Conservation (phyloP, 148 eudicot species). For the Vaccinium myrtillus region DNA sequence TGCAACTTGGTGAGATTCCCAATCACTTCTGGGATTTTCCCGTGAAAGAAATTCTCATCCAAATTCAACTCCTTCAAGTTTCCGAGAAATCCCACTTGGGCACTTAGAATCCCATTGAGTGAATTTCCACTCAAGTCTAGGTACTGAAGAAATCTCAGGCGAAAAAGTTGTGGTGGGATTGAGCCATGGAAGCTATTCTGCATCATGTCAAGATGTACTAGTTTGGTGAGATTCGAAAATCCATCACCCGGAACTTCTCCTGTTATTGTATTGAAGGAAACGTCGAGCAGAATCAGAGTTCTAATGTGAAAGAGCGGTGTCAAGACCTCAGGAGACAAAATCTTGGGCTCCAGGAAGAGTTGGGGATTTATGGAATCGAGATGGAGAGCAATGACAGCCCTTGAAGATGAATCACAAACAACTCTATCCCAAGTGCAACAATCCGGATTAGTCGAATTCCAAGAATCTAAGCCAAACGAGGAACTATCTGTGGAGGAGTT, state of each 20-base stretch:
- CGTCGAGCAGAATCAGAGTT: conserved; percentile 33
- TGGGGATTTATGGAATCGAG: conserved; percentile 27
- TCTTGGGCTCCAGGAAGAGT: neutral
- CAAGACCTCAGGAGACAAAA: conserved; percentile 21
- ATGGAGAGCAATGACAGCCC: conserved; percentile 30
- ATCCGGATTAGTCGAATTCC: conserved; percentile 30
- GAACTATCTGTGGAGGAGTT: conserved; percentile 16
- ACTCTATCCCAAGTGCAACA: conserved; percentile 53
- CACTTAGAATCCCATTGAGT: conserved; percentile 32
- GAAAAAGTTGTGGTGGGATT: conserved; percentile 35
- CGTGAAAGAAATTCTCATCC: conserved; percentile 40
- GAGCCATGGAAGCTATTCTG: conserved; percentile 41
- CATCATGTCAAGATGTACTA: conserved; percentile 44
- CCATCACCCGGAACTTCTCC: conserved; percentile 39
- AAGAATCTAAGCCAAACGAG: conserved; percentile 33
- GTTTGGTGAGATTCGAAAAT: conserved; percentile 40
- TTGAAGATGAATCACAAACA: conserved; percentile 24
- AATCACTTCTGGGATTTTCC: conserved; percentile 35
- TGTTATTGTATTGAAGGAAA: conserved; percentile 34
- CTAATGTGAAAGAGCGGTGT: conserved; percentile 36
- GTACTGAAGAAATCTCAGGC: conserved; percentile 31
- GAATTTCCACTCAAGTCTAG: conserved; percentile 45
- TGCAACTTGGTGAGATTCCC: conserved; percentile 39
- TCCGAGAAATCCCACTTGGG: conserved; percentile 28
- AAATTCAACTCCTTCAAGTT: conserved; percentile 33